Evolutionary conservation across 495 filamentous ascomycete species (phyloP).

Genomic region (Barbatosphaeria neglecta): DNA sequence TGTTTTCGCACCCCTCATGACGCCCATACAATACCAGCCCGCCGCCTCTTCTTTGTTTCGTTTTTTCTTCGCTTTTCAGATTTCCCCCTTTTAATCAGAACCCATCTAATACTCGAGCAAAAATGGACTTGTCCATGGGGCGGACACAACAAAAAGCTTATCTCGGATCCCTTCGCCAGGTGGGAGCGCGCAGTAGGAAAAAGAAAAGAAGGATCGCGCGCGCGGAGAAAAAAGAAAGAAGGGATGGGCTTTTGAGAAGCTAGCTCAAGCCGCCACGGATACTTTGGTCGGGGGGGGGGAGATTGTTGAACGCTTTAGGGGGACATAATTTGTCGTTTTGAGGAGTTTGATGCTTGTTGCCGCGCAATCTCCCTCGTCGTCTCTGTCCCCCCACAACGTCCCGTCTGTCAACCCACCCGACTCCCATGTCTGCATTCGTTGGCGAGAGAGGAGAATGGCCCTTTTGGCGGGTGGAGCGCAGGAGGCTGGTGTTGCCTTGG

Average conservation of each 20-base stretch:
- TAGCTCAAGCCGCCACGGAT: slow-evolving; percentile 12
- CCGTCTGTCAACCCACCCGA: too few relatives aligned
- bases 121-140: slow-evolving; percentile 7
- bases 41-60: slow-evolving; percentile 30
- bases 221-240: slow-evolving; percentile 5
- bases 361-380: too few relatives aligned
- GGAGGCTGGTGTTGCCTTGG: too few relatives aligned
- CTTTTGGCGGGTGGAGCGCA: too few relatives aligned
- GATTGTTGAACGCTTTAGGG: slow-evolving; percentile 28
- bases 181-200: slow-evolving; percentile 1
- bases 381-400: too few relatives aligned
- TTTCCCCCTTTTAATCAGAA: slow-evolving; percentile 38
- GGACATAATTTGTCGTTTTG: slow-evolving; percentile 24
- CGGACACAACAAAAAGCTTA: slow-evolving; percentile 9
- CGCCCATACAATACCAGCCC: slow-evolving; percentile 34
- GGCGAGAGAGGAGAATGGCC: too few relatives aligned
- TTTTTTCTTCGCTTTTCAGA: slow-evolving; percentile 22
- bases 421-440: too few relatives aligned
- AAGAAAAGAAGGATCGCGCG: slow-evolving; percentile 2
- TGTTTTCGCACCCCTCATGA: slow-evolving; percentile 34
- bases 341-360: slow-evolving; percentile 5
- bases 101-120: slow-evolving; percentile 31
- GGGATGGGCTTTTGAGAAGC: slow-evolving; percentile 14
- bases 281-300: slow-evolving; percentile 11
- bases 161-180: slow-evolving; percentile 1